Percentiles rank a stretch among this genome's conserved stretches.
Evolutionary conservation across 345 rosid species (phyloP).

Genomic region (Citropsis articulata): DNA sequence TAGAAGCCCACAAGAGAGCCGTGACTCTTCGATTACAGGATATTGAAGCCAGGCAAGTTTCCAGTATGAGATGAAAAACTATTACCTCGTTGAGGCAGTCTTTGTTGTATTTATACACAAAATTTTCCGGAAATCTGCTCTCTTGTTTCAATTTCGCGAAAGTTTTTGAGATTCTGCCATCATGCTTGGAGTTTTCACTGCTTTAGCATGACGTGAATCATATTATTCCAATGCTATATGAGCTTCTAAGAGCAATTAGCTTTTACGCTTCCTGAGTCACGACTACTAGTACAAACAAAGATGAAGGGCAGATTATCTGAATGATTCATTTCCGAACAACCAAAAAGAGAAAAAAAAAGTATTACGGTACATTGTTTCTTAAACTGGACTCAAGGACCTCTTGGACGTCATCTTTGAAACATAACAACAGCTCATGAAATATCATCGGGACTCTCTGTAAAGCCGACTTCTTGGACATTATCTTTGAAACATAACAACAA

Average conservation of each 20-base stretch:
- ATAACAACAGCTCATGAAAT: constrained; percentile 40
- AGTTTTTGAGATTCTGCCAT: not conserved
- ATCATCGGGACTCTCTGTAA: constrained; percentile 42
- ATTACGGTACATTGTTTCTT: too few relatives aligned
- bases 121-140: not conserved
- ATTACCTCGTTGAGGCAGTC: not conserved
- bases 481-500: constrained; percentile 23
- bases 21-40: constrained; percentile 81
- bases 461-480: constrained; percentile 6
- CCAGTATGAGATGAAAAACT: constrained; percentile 28
- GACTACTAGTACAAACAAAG: too few relatives aligned
- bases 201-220: not conserved
- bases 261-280: too few relatives aligned
- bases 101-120: not conserved
- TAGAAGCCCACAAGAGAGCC: constrained; percentile 91
- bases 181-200: not conserved
- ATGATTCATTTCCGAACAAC: too few relatives aligned
- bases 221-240: not conserved
- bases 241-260: not conserved
- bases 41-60: constrained; percentile 58
- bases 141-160: not conserved
- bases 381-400: too few relatives aligned
- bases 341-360: too few relatives aligned
- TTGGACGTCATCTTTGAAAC: not conserved
- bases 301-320: too few relatives aligned